These are phyloP conservation scores for Yamadazyma aaseri DNA, from an alignment of 1,139 yeast species.

Conservation along the genomic window DNA sequence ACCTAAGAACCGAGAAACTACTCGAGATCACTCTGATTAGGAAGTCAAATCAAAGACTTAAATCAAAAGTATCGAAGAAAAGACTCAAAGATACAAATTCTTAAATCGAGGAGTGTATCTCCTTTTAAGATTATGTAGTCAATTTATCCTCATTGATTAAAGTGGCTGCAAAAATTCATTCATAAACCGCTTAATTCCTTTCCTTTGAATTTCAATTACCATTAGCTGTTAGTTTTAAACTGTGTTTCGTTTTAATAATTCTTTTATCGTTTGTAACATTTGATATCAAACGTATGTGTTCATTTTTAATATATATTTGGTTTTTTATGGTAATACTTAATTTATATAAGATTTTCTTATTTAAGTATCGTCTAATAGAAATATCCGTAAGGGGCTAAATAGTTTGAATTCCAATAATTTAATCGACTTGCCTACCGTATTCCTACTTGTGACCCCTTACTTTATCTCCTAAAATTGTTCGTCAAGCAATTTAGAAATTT, in stretches of 20 bases:
- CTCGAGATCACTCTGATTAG: slow-evolving; percentile 31
- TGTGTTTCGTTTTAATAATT: no score
- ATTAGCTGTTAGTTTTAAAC: no score
- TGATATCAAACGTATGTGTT: not conserved
- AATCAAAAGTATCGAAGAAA: slow-evolving; percentile 11
- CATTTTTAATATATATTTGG: not conserved
- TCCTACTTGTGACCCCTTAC: not conserved
- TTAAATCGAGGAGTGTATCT: not conserved
- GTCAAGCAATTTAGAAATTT: no score
- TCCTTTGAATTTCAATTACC: no score
- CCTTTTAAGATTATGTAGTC: not conserved
- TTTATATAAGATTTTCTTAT: no score
- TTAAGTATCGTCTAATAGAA: not conserved
- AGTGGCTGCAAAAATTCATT: not conserved
- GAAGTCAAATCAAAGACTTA: slow-evolving; percentile 25
- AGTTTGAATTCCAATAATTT: no score
- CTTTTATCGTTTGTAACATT: no score
- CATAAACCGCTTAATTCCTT: no score
- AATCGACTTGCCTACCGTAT: not conserved
- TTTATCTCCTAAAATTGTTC: not conserved
- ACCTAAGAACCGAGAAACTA: slow-evolving; percentile 35
- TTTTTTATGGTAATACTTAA: no score
- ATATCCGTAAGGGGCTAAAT: no score
- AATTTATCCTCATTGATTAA: not conserved
- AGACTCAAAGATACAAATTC: slow-evolving; percentile 5